Evolutionary conservation across 306 rosid species (phyloP), one percentile per base, ranked within the genome.

Genomic region (Pachyrhizus erosus): DNA sequence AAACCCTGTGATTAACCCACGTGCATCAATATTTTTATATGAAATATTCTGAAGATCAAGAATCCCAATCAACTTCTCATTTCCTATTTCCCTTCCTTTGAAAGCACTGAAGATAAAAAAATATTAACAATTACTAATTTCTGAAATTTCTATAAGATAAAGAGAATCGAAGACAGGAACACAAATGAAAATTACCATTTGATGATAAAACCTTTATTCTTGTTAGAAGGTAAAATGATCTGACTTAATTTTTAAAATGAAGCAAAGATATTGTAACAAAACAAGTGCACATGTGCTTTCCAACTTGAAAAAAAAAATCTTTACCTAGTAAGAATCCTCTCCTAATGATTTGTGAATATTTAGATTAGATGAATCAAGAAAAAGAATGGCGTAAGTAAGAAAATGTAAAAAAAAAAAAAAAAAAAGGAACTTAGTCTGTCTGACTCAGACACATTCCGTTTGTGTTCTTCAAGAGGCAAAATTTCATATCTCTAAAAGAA

Each of bases 1-100:
- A 85, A 95, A 95, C 45, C 96, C 98, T 0, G 98, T 95, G 70
- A 93, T 95, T 54, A 93, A 81, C 40, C 85, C 98, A 3, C 98
- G 97, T 1, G 92, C 89, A 78, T 95, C 98, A 24, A 95, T 14
- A 74, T 95, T 95, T 61, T 84, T 91, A 69, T 89, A 89, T 1
- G 90, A 11, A 73, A 95, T 70, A 39, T 87, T 78, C 75, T 93
- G 86, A 85, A 93, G 88, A 87, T 95, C 98, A 77, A 95, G 86
- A 85, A 95, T 55, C 27, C 84, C 94, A 75, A 93, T 87, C 90
- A 93, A 43, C 93, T 89, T 93, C 45, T 95, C 98, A 52, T 91
- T 88, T 73, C 98, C 98, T 64, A 88, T 84, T 84, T 95, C 98
- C 83, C 86, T 84, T 84, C 92, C 98, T 76, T 86, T 87, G 83